phyloP scores from a whole-genome alignment of 2,329 filamentous ascomycete species.

The Clarireedia paspali region DNA sequence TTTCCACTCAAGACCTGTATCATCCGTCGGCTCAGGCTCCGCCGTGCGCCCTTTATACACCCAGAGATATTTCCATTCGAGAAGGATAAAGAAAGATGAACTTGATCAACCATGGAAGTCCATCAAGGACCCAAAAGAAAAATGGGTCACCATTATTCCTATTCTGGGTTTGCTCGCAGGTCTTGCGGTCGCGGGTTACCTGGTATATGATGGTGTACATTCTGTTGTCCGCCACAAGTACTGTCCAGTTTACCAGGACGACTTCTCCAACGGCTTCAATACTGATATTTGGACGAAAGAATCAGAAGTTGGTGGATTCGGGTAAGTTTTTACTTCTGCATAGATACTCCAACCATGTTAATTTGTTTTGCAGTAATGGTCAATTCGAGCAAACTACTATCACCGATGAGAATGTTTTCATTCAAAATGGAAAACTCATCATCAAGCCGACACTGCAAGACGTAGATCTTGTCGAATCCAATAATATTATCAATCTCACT shows the following conservation, averaged over 20 bases:
- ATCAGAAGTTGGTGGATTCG: conserved; percentile 35
- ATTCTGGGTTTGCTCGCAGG: conserved; percentile 64
- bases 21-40: conserved; percentile 35
- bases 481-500: conserved; percentile 62
- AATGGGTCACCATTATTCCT: conserved; percentile 79
- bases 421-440: conserved; percentile 60
- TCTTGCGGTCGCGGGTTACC: conserved; percentile 57
- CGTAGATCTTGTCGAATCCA: conserved; percentile 51
- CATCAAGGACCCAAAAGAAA: conserved; percentile 70
- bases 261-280: conserved; percentile 45
- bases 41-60: conserved; percentile 24
- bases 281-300: conserved; percentile 41
- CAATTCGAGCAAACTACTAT: conserved; percentile 73
- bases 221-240: conserved; percentile 65
- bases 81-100: conserved; percentile 60
- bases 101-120: conserved; percentile 70
- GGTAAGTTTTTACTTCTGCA: conserved; percentile 49
- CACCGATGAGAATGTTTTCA: conserved; percentile 64
- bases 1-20: conserved; percentile 36
- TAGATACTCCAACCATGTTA: neutral
- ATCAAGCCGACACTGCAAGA: conserved; percentile 77
- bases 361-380: conserved; percentile 51
- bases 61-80: conserved; percentile 27
- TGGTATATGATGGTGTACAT: conserved; percentile 67
- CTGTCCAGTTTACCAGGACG: conserved; percentile 43